Evolutionary conservation across 2,329 filamentous ascomycete species (phyloP).

Genomic region (Penicillium sp.): DNA sequence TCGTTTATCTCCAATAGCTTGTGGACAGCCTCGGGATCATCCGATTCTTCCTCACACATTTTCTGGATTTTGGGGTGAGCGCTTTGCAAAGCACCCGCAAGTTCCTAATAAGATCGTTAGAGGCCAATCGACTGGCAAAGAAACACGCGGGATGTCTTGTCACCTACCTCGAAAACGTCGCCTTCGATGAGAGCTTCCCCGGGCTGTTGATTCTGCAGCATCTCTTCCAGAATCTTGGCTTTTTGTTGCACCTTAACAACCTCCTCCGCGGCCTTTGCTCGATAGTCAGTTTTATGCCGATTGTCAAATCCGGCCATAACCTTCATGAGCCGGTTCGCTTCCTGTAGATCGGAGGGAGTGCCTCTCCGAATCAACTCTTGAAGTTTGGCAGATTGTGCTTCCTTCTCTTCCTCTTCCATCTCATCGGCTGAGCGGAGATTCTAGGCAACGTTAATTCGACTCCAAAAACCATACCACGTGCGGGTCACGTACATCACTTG

Average conservation of each 20-base stretch:
- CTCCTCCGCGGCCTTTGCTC: conserved; percentile 94
- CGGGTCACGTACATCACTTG: conserved; percentile 76
- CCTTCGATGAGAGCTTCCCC: conserved; percentile 74
- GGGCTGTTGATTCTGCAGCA: conserved; percentile 76
- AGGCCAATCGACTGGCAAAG: not conserved
- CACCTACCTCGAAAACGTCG: conserved; percentile 63
- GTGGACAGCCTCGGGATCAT: conserved; percentile 91
- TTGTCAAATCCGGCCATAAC: conserved; percentile 98
- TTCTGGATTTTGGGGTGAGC: conserved; percentile 98
- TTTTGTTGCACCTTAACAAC: conserved; percentile 95
- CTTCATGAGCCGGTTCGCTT: conserved; percentile 98
- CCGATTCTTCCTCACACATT: conserved; percentile 98
- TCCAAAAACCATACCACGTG: conserved; percentile 6
- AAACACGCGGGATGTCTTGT: not conserved
- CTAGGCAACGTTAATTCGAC: conserved; percentile 49
- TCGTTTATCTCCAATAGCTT: conserved; percentile 97
- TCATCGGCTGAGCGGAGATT: conserved; percentile 95
- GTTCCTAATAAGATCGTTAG: conserved; percentile 56
- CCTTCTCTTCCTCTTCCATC: conserved; percentile 95
- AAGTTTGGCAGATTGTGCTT: conserved; percentile 95
- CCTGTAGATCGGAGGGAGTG: conserved; percentile 87
- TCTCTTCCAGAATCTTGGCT: conserved; percentile 85
- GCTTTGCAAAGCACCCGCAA: conserved; percentile 82
- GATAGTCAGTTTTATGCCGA: conserved; percentile 92
- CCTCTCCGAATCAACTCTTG: conserved; percentile 94